Evolutionary conservation across 176 grass and related monocot genomes (phyloP).

Genomic region (Eragrostis curvula): DNA sequence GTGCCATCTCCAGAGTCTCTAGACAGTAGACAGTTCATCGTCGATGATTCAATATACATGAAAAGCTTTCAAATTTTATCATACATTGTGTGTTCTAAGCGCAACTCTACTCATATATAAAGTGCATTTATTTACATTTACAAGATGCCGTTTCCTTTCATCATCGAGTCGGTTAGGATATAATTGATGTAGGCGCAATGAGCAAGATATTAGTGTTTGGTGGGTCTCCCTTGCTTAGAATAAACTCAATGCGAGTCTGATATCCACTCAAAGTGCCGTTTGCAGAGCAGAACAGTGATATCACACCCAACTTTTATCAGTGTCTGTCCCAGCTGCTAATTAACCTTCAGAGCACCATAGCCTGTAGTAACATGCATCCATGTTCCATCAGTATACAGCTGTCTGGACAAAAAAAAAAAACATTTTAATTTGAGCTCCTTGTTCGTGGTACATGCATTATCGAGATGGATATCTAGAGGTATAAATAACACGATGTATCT

Average conservation of each 20-base stretch:
- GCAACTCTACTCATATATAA: not conserved
- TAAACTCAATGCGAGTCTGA: not conserved
- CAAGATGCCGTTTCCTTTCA: not conserved
- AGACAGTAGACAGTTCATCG: not conserved
- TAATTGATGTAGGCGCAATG: not conserved
- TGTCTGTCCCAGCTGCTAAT: slow-evolving; percentile 28
- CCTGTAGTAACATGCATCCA: not conserved
- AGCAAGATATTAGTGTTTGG: not conserved
- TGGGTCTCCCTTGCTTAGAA: slow-evolving; percentile 29
- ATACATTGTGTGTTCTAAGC: not conserved
- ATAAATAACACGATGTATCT: not conserved
- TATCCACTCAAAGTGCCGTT: slow-evolving; percentile 1
- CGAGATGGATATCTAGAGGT: not conserved
- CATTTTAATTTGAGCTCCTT: not conserved
- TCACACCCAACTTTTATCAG: not conserved
- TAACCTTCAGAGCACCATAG: slow-evolving; percentile 1
- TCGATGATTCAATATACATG: too few species aligned
- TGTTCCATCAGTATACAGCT: not conserved
- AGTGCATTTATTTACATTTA: not conserved
- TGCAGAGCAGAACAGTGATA: slow-evolving; percentile 2
- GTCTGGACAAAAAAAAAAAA: not conserved
- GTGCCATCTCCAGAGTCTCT: not conserved
- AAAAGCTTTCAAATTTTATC: not conserved
- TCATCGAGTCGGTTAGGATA: not conserved
- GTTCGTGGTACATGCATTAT: too few species aligned